Conservation (phyloP, 2,329 filamentous ascomycete genomes). For the Pseudogymnoascus sp. region DNA sequence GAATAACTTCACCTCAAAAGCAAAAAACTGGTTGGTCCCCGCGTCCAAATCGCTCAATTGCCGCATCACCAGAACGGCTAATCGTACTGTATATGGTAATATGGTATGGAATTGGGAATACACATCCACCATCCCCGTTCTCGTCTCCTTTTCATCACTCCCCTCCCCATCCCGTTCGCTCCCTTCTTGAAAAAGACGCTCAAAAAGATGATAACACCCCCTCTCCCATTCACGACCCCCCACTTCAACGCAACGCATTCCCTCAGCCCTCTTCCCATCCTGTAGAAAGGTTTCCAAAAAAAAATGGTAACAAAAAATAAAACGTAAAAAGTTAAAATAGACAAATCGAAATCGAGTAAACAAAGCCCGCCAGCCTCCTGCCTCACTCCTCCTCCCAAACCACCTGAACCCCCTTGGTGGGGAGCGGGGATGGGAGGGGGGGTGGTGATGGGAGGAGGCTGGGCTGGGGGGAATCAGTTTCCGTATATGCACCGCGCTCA, state of each 20-base stretch:
- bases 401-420: not conserved
- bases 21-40: not conserved
- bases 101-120: slow-evolving; percentile 7
- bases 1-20: not conserved
- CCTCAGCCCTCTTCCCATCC: not conserved
- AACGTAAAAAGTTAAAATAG: not conserved
- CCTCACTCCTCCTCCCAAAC: not conserved
- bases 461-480: slow-evolving; percentile 6
- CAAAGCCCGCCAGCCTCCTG: not conserved
- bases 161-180: not conserved
- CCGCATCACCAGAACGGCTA: not conserved
- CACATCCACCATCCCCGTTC: not conserved
- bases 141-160: not conserved
- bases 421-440: not conserved
- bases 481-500: slow-evolving; percentile 8
- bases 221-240: not conserved
- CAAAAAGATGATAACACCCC: not conserved
- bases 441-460: not conserved
- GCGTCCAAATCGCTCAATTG: not conserved
- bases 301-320: not conserved
- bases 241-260: not conserved
- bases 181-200: not conserved
- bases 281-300: not conserved
- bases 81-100: not conserved
- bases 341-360: slow-evolving; percentile 9